Base-by-base conservation (phyloP, 371 early-diverging fungal genomes). In the Mortierella sp. region DNA sequence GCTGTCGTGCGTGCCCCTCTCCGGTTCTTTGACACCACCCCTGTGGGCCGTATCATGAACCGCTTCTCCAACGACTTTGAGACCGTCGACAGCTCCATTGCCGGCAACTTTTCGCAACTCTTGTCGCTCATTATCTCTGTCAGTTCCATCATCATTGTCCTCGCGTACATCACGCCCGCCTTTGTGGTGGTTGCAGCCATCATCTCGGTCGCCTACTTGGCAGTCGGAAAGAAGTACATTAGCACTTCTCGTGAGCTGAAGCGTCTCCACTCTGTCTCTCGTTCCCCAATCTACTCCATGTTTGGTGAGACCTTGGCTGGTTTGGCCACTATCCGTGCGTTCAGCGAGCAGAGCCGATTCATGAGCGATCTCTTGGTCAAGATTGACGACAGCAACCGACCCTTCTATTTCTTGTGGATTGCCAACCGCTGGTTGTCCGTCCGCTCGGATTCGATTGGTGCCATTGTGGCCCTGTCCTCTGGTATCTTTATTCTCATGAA, bases 21-120 rank as follows among this genome's bases (percentile, higher is more conserved):
- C 31, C 89, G 93, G 16, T 97, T 97, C 88, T 96, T 97, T 82
- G 97, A 98, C 66, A 92, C 89, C 24, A 98, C 97, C n/a, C 97
- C 98, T 6, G 85, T 96, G 11, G 98, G 98, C 22, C 92, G 96
- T 53, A 93, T 98, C 64, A 86, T 98, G 85, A 96, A 96, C 85
- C 88, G 98, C 43, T 98, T 98, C 78, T 92, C 93, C 39, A 92
- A 94, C 70, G 96, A 96, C 77, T 89, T 94, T 73, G 92, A 91
- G 70, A 85, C 90, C 14, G 79, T 96, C 16, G 97, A 96, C 77
- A 92, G 88, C n/a, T 75, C 80, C 29, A 80, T 86, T 67, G 80
- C 86, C 40, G 74, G 52, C 37, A 83, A 78, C 64, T 83, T 75
- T 52, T 63, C 83, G 7, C 78, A 78, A 67, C 79, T 79, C 9